Base-by-base conservation (phyloP, 2,329 filamentous ascomycete genomes). In the Xylariales sp. region DNA sequence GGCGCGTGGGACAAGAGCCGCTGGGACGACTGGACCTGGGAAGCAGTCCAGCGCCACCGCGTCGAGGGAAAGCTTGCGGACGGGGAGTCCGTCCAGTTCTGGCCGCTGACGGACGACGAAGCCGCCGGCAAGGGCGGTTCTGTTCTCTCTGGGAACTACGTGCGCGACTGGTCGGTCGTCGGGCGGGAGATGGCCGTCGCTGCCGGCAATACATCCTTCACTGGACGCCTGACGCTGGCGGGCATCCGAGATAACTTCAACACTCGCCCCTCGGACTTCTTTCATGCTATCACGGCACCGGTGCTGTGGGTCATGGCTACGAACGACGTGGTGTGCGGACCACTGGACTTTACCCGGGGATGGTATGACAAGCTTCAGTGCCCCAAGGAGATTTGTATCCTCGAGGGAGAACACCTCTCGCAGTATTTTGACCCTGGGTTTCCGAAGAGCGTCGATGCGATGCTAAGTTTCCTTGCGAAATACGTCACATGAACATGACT, bases 291-390 rank as follows among this genome's bases (percentile, higher is more conserved):
- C 19, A 13, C 7, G 15, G 29, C 29, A 8, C 16, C 29, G 6
- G n/a, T 31, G 12, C 19, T 31, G 10, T 31, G 29, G 29, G 29
- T 31, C 1, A 31, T 18, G 29, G 29, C 16, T 2, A 31, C 15
- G 2, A 18, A 31, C 2, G 29, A 31, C 19, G 10, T 31, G 1
- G 29, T 31, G 2, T 31, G 29, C 5, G 29, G 6, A 2, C 29
- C 29, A 16, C 14, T 31, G 6, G 2, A 31, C 2, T 31, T 31
- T 4, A 31, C 29, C 16, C 5, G 16, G 3, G 29, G 14, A 16
- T 16, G 29, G 29, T 31, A 17, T 31, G 29, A 31, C 29, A 31
- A 31, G 29, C 29, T 31, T 2, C n/a, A 31, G 14, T 31, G 29
- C 11, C 29, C 29, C 16, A 18, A 31, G 15, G 29, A 31, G 29